Conservation (phyloP, 495 filamentous ascomycete species). For the Talaromyces adpressus region DNA sequence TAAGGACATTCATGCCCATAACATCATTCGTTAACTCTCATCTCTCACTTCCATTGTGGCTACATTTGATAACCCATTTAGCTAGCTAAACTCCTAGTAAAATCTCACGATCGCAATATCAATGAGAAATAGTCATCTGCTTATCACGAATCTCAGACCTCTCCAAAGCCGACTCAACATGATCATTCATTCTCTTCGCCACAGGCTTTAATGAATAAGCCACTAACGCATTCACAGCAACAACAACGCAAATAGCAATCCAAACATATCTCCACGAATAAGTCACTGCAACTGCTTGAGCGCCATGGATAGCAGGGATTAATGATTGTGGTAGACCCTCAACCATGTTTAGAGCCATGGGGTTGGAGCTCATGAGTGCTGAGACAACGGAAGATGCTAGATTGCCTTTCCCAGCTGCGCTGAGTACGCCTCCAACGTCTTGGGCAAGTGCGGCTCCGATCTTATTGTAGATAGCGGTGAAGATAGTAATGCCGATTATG, state of each 20-base stretch:
- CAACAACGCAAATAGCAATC: conserved; percentile 2
- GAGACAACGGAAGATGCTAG: background rate
- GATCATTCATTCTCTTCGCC: conserved; percentile 6
- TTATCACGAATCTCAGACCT: conserved; percentile 4
- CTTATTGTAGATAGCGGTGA: conserved; percentile 4
- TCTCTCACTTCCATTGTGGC: too few relatives aligned
- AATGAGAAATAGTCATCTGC: conserved; percentile 1
- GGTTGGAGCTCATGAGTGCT: background rate
- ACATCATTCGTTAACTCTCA: too few relatives aligned
- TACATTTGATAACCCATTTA: too few relatives aligned
- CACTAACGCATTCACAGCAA: conserved; percentile 1
- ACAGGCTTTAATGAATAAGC: conserved; percentile 4
- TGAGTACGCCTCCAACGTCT: background rate
- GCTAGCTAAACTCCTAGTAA: background rate
- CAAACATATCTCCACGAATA: conserved; percentile 3
- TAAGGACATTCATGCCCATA: too few relatives aligned
- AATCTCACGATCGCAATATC: background rate
- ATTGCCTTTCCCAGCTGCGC: background rate
- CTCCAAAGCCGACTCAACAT: conserved; percentile 2
- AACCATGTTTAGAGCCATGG: background rate
- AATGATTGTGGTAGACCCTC: background rate
- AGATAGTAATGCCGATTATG: conserved; percentile 3
- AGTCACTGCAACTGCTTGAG: background rate
- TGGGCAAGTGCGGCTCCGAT: background rate
- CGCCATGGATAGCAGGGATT: background rate